Percentiles rank a stretch among this genome's conserved stretches.
Conservation (phyloP, 1,139 yeast species). For the Geotrichum australiense region DNA sequence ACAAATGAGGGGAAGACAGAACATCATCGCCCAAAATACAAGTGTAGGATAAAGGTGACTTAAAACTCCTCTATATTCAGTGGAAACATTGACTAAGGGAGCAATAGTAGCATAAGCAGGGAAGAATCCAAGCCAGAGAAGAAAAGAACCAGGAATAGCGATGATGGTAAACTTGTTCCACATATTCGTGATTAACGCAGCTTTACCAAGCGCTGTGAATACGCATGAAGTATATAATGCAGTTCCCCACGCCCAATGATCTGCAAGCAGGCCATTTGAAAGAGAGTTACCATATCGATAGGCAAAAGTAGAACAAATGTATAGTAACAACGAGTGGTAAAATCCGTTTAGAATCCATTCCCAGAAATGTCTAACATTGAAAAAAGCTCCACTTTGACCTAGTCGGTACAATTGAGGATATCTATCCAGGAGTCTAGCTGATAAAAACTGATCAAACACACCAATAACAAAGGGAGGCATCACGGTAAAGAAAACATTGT, state of each 20-base stretch:
- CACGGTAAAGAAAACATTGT: constrained; percentile 93
- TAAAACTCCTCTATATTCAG: constrained; percentile 76
- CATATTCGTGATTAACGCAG: constrained; percentile 81
- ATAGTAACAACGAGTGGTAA: constrained; percentile 83
- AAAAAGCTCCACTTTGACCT: constrained; percentile 83
- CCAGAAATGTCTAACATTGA: constrained; percentile 92
- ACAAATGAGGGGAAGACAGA: constrained; percentile 72
- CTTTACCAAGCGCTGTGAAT: constrained; percentile 87
- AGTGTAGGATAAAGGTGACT: constrained; percentile 69
- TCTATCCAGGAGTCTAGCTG: constrained; percentile 78
- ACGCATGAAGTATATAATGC: constrained; percentile 84
- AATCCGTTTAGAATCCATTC: constrained; percentile 96
- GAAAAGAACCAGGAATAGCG: constrained; percentile 92
- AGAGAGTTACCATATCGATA: constrained; percentile 63
- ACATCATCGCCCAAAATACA: constrained; percentile 76
- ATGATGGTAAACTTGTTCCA: constrained; percentile 92
- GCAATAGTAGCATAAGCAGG: constrained; percentile 85
- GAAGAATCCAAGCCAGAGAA: constrained; percentile 76
- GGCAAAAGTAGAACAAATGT: constrained; percentile 63
- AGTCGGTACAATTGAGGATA: constrained; percentile 89
- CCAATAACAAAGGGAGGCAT: constrained; percentile 95
- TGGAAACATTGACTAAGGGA: constrained; percentile 74
- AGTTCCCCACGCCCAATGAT: constrained; percentile 96
- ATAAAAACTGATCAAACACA: constrained; percentile 92
- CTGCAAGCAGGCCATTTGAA: constrained; percentile 64